A percentile compares a stretch with the other conserved stretches of the same genome.
Evolutionary conservation across 768 basidiomycete species (phyloP).

Genomic region (Leccinellum luteum): DNA sequence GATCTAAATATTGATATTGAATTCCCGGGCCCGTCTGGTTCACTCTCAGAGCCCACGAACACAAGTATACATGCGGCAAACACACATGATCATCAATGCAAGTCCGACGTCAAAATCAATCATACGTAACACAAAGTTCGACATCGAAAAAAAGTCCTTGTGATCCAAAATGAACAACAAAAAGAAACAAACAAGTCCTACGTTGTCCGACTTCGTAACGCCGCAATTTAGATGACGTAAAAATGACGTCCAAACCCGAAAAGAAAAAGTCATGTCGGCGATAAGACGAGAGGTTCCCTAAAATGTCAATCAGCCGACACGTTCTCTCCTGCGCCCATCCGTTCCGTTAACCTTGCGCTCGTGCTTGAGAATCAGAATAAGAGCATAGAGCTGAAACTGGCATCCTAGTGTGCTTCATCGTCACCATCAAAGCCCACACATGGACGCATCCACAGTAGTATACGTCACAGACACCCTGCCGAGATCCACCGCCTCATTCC

Average conservation of each 20-base stretch:
- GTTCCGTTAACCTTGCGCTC: not conserved
- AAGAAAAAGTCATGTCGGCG: not conserved
- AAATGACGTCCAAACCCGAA: not conserved
- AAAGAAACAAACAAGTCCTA: not conserved
- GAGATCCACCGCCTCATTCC: not conserved
- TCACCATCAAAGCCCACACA: not conserved
- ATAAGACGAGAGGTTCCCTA: not conserved
- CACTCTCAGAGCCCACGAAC: not conserved
- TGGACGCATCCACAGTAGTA: not conserved
- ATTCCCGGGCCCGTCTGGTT: too few relatives aligned
- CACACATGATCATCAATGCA: not conserved
- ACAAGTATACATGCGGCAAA: not conserved
- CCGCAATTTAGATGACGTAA: not conserved
- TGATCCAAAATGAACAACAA: not conserved
- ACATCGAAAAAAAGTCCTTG: not conserved
- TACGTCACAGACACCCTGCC: conserved; percentile 23
- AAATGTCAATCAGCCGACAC: not conserved
- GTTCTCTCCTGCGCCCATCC: not conserved
- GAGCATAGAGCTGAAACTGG: not conserved
- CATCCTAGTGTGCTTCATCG: not conserved
- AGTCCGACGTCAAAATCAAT: conserved; percentile 10
- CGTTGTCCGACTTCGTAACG: too few relatives aligned
- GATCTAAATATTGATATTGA: not conserved
- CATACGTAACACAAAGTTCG: conserved; percentile 9
- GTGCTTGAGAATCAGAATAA: not conserved